Evolutionary conservation across 306 rosid species (phyloP), one percentile per base, ranked within the genome.

Genomic region (Benincasa hispida): DNA sequence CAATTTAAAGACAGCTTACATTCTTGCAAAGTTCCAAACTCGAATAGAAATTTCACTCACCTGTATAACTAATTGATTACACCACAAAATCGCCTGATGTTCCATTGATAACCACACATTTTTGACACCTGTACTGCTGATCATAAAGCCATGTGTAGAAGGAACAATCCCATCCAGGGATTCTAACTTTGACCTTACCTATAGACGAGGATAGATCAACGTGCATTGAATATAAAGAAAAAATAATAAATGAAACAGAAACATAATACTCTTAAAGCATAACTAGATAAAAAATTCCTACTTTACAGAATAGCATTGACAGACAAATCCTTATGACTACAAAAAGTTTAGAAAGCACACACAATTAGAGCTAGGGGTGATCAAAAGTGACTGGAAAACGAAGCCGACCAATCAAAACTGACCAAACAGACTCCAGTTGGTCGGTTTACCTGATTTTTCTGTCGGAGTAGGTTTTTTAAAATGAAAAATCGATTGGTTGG

Each of bases 101-200:
- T 95, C 99, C 99, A 92, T 95, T 73, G 99, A 95, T 81, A 95
- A 81, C 99, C 99, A 95, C 81, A 95, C 99, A 88, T 92, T 89
- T 83, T 79, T 92, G 94, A 95, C 88, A 87, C 92, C 86, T 50
- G 96, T 90, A 83, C 92, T 95, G 80, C 98, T 92, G 86, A 95
- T 87, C 98, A 90, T 83, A 87, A 95, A 92, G 83, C 99, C 98
- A 82, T 95, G 97, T 24, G 99, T 90, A 65, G 96, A 91, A 75
- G 99, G 99, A 81, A 95, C 96, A 82, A 95, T 90, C 85, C 89
- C 88, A 85, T 90, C 92, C 79, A 95, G 96, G 65, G 98, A 88
- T 74, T 92, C 85, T 84, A 88, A 85, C 83, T 92, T 92, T 48
- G 97, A 76, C 65, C 98, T 85, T 22, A 92, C 96, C 99, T 95